Conservation (phyloP, 2,329 filamentous ascomycete species). For the Fusarium acutatum region DNA sequence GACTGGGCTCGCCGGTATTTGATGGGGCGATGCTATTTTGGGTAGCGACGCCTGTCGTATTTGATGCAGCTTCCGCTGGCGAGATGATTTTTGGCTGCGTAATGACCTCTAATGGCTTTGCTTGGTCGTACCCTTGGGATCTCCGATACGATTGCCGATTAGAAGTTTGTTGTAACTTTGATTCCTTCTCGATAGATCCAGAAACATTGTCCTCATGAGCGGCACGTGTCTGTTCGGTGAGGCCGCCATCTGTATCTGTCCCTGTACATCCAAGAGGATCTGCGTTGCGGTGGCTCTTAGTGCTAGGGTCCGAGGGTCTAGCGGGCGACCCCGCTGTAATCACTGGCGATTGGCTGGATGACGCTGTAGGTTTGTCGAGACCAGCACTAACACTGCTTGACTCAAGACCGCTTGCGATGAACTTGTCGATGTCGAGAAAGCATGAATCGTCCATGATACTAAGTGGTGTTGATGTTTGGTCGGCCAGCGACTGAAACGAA, state of each 20-base stretch:
- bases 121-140: neutral
- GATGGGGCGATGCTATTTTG: constrained; percentile 41
- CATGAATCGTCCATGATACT: constrained; percentile 44
- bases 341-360: constrained; percentile 26
- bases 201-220: constrained; percentile 14
- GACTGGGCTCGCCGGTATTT: constrained; percentile 26
- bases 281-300: constrained; percentile 19
- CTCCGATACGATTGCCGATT: neutral
- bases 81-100: constrained; percentile 30
- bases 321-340: constrained; percentile 19
- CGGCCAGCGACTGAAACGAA: constrained; percentile 43
- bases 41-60: constrained; percentile 31
- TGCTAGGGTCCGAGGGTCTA: constrained; percentile 14
- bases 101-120: neutral
- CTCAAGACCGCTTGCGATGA: constrained; percentile 13
- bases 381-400: constrained; percentile 27
- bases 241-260: constrained; percentile 20
- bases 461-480: constrained; percentile 42
- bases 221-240: constrained; percentile 30
- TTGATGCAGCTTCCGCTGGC: constrained; percentile 19
- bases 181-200: constrained; percentile 5
- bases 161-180: neutral
- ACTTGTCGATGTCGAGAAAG: constrained; percentile 16
- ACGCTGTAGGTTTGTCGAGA: constrained; percentile 26
- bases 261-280: constrained; percentile 23